Conservation (phyloP, 2,329 filamentous ascomycete genomes). For the Cladosporium sphaerospermum region DNA sequence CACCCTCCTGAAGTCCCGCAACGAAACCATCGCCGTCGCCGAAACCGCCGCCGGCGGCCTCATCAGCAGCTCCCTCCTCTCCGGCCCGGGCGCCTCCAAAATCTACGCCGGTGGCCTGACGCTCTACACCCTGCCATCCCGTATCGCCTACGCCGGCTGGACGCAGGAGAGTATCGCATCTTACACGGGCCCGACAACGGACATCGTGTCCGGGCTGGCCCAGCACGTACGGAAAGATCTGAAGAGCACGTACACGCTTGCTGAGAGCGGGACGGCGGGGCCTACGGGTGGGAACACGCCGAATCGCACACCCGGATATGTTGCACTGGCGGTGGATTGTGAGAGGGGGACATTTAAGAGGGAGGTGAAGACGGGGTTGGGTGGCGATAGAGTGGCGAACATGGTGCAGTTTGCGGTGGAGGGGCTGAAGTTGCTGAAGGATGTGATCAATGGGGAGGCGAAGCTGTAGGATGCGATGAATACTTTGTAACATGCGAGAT, state of each 20-base stretch:
- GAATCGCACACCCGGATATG: constrained; percentile 58
- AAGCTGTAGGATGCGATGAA: constrained; percentile 27
- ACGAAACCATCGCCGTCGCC: constrained; percentile 54
- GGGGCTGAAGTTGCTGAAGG: constrained; percentile 49
- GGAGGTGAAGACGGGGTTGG: constrained; percentile 52
- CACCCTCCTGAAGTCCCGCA: constrained; percentile 47
- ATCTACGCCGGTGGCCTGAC: constrained; percentile 60
- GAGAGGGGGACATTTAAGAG: constrained; percentile 46
- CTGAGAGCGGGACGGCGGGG: constrained; percentile 59
- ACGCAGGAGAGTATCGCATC: constrained; percentile 45
- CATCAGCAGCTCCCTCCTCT: constrained; percentile 53
- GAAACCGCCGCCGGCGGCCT: constrained; percentile 61
- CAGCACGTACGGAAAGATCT: constrained; percentile 51
- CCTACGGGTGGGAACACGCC: constrained; percentile 52
- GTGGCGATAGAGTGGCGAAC: constrained; percentile 51
- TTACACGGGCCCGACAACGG: constrained; percentile 56
- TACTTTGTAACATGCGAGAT: too few relatives aligned
- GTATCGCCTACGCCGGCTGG: constrained; percentile 56
- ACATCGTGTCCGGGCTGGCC: constrained; percentile 52
- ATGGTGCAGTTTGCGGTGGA: constrained; percentile 59
- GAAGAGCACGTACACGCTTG: constrained; percentile 51
- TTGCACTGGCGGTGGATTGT: constrained; percentile 55
- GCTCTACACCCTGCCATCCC: constrained; percentile 54
- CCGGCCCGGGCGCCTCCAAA: constrained; percentile 51
- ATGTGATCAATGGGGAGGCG: constrained; percentile 46